Evolutionary conservation across 2,329 filamentous ascomycete species (phyloP).

Genomic region (Myotisia sp.): DNA sequence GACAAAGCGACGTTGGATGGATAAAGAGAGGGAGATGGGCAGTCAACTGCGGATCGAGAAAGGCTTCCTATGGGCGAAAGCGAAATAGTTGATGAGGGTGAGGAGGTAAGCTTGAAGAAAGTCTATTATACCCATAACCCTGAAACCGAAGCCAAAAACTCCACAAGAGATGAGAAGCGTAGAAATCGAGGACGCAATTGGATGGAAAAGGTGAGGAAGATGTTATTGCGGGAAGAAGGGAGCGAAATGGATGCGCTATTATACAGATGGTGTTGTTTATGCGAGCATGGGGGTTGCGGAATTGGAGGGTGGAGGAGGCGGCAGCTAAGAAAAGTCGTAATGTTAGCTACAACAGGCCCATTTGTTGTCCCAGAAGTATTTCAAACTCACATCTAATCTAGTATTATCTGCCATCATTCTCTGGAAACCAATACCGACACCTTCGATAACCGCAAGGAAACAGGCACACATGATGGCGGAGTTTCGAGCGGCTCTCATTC

Average conservation of each 20-base stretch:
- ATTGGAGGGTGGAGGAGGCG: constrained; percentile 2
- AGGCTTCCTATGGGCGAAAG: too few species aligned
- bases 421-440: constrained; percentile 89
- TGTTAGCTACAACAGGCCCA: background rate
- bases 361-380: too few species aligned
- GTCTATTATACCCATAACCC: constrained; percentile 3
- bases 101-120: background rate
- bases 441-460: constrained; percentile 88
- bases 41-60: too few species aligned
- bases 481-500: constrained; percentile 81
- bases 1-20: too few species aligned
- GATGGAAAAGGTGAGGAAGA: background rate
- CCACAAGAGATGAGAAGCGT: constrained; percentile 1
- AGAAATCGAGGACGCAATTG: background rate
- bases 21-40: too few species aligned
- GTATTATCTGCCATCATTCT: constrained; percentile 87
- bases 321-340: background rate
- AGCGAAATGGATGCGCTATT: background rate
- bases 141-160: constrained; percentile 4
- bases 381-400: constrained; percentile 53
- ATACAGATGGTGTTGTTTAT: background rate
- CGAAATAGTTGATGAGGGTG: background rate
- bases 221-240: background rate
- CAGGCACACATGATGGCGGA: constrained; percentile 93
- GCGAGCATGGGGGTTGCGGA: constrained; percentile 2